Evolutionary conservation across 805 yeast genomes (phyloP).

Genomic region (Blastobotrys mokoenaii): DNA sequence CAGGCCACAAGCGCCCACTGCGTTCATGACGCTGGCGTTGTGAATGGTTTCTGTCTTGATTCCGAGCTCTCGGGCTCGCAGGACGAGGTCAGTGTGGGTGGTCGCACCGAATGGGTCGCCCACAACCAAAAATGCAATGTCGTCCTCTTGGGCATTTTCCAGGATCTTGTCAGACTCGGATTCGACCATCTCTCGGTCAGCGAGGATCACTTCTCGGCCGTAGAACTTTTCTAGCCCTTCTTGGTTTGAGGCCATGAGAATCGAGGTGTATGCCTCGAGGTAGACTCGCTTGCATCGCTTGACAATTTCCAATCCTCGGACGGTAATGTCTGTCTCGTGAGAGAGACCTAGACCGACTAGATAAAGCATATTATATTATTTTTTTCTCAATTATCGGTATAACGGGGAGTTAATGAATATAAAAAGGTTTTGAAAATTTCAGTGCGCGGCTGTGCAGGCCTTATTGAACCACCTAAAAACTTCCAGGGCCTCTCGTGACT

Average conservation of each 20-base stretch:
- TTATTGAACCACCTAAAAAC: no score
- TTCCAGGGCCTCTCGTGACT: no score
- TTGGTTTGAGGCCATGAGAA: constrained; percentile 84
- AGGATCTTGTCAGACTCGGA: constrained; percentile 78
- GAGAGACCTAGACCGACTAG: constrained; percentile 89
- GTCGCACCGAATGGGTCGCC: constrained; percentile 99
- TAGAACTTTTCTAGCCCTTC: constrained; percentile 70
- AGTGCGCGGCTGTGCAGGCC: no score
- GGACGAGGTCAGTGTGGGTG: constrained; percentile 88
- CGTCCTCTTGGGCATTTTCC: constrained; percentile 66
- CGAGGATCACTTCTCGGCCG: constrained; percentile 76
- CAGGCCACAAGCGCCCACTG: constrained; percentile 95
- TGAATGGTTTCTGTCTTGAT: constrained; percentile 78
- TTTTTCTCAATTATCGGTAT: no score
- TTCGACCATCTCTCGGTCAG: constrained; percentile 93
- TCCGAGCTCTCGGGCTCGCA: constrained; percentile 79
- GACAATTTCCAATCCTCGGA: constrained; percentile 83
- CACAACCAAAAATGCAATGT: constrained; percentile 89
- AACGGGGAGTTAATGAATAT: no score
- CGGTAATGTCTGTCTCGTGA: constrained; percentile 83
- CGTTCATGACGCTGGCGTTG: constrained; percentile 96
- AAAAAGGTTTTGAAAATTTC: no score
- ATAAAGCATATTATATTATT: constrained; percentile 57
- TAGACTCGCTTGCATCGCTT: constrained; percentile 83
- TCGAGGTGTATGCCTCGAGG: constrained; percentile 90